phyloP scores from a whole-genome alignment of 164 flowering plant species.

The Tetrastigma voinierianum region DNA sequence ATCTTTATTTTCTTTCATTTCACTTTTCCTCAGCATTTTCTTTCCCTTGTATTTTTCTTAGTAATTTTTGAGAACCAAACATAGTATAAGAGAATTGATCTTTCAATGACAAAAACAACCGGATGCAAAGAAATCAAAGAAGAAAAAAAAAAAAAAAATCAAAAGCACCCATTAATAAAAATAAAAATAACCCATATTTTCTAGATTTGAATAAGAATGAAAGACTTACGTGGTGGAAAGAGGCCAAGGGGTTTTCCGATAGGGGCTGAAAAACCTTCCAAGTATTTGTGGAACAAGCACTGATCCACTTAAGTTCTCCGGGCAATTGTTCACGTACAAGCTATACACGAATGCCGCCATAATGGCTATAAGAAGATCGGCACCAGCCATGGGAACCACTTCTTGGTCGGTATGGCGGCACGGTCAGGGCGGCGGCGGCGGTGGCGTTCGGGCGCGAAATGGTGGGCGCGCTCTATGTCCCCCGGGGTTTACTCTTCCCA shows the following conservation, averaged over 20 bases:
- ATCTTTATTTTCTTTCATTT: too few relatives aligned
- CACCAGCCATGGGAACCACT: conserved; percentile 45
- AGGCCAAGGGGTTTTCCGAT: conserved; percentile 44
- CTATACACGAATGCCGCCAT: conserved; percentile 27
- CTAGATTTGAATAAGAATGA: background rate
- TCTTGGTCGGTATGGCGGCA: conserved; percentile 13
- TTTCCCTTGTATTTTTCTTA: too few relatives aligned
- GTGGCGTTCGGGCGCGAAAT: background rate
- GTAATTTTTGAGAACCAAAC: too few relatives aligned
- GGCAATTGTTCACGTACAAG: conserved; percentile 50
- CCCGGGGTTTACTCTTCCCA: conserved; percentile 19
- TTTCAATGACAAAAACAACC: too few relatives aligned
- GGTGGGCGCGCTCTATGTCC: conserved; percentile 5
- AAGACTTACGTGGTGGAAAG: conserved; percentile 42
- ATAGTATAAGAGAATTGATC: too few relatives aligned
- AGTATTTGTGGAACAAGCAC: conserved; percentile 20
- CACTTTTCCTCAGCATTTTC: too few relatives aligned
- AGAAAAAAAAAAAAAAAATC: too few relatives aligned
- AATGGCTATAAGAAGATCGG: conserved; percentile 30
- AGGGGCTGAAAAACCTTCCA: conserved; percentile 47
- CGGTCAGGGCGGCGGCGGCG: conserved; percentile 14
- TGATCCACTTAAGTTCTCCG: conserved; percentile 5
- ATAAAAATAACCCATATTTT: too few relatives aligned
- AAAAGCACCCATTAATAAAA: too few relatives aligned
- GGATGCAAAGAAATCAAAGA: too few relatives aligned